Base-by-base conservation (phyloP, 148 eudicot genomes). In the Rhododendron ferrugineum region DNA sequence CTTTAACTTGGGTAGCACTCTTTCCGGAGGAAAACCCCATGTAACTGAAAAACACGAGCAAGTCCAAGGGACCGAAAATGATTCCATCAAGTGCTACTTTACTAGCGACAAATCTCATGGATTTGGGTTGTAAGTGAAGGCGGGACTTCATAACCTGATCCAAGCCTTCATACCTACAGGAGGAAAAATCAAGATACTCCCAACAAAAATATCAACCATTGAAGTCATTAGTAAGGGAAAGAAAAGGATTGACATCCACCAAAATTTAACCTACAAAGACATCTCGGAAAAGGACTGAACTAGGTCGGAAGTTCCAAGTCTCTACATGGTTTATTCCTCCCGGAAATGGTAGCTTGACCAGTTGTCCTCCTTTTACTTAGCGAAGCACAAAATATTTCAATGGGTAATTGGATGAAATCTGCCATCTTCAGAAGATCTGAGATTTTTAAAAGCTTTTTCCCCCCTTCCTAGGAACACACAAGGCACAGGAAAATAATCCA, bases 11-110 rank as follows among this genome's bases (percentile, higher is more conserved):
- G 78, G 91, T 84, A 23, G 86, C 62, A 64, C 85, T 92, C 89
- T 96, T 96, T 26, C 99, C 99, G 6, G 92, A 82, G 36, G 97
- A 79, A 87, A 95, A 95, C 5, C 99, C 99, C 99, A 96, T 96
- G 90, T 95, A 96, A 83, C 94, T 90, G 90, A 95, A 96, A 89
- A 95, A 96, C 72, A 95, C 97, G 6, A 96, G 93, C 52, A 96
- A 87, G 91, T 96, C 98, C 89, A 96, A 85, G 22, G 99, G 98
- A 83, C 99, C 99, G 86, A 96, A 96, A 50, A 96, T 91, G 85
- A 96, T 81, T 68, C 96, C 98, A 80, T 96, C 99, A 84, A 92
- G 85, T 36, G 96, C 97, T 44, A 96, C 99, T 91, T 96, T 96
- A 86, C 94, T 87, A 49, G 91, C 97, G 76, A 96, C 97, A 85